These are phyloP conservation scores for Erigeron philadelphicus DNA, from an alignment of 140 eudicot species.

Conservation along the genomic window DNA sequence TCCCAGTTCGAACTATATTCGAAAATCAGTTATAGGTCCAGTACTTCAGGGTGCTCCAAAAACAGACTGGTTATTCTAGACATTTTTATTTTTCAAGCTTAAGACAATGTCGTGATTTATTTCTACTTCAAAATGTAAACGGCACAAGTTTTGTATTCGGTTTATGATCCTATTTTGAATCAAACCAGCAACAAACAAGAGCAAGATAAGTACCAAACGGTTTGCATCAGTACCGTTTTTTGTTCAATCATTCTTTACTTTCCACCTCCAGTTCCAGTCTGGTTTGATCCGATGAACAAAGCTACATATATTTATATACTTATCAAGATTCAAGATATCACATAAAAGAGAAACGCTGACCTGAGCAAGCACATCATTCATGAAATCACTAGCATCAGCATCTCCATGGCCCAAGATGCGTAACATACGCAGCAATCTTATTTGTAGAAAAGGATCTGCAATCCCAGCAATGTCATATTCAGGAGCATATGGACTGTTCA, in stretches of 20 bases:
- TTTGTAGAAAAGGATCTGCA: constrained; percentile 91
- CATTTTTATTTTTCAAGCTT: background rate
- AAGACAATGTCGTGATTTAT: background rate
- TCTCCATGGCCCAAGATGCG: constrained; percentile 85
- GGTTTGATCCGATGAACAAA: background rate
- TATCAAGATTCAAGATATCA: constrained; percentile 8
- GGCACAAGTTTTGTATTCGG: constrained; percentile 1
- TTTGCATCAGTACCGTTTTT: background rate
- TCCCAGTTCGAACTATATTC: background rate
- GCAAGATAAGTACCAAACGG: background rate
- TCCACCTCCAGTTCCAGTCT: background rate
- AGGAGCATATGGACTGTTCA: constrained; percentile 92
- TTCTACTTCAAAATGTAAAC: background rate
- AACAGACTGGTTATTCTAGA: background rate
- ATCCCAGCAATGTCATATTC: constrained; percentile 92
- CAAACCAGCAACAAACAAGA: background rate
- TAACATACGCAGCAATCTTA: constrained; percentile 72
- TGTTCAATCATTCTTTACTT: background rate
- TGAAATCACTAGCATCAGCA: constrained; percentile 90
- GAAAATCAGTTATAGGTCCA: background rate
- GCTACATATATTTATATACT: constrained; percentile 2
- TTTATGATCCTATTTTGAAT: background rate
- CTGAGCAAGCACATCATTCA: constrained; percentile 99
- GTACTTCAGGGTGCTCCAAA: background rate
- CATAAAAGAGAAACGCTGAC: constrained; percentile 35